A percentile compares a stretch with the other conserved stretches of the same genome.
These are phyloP conservation scores for Coemansia guatemalensis DNA, from an alignment of 192 early-diverging fungal genomes.

Conservation along the genomic window DNA sequence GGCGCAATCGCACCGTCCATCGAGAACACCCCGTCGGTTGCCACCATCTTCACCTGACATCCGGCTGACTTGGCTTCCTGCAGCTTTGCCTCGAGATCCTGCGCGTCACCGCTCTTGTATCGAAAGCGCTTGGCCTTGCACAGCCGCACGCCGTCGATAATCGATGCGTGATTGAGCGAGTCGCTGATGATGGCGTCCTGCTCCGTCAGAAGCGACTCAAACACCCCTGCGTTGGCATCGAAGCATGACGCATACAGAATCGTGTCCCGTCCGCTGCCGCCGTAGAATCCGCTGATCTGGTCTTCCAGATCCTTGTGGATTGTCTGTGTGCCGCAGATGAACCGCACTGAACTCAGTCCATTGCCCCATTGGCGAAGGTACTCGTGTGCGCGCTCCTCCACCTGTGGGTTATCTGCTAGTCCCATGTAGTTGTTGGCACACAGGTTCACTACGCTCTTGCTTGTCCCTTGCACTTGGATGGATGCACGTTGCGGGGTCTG, in stretches of 20 bases:
- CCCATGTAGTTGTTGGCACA: slow-evolving; percentile 76
- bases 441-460: slow-evolving; percentile 58
- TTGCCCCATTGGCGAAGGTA: slow-evolving; percentile 61
- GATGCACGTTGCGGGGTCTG: slow-evolving; percentile 57
- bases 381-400: slow-evolving; percentile 54
- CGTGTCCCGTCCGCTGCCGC: slow-evolving; percentile 51
- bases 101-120: slow-evolving; percentile 70
- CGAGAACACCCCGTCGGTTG: slow-evolving; percentile 69
- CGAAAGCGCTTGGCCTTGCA: slow-evolving; percentile 65
- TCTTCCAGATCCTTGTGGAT: slow-evolving; percentile 67
- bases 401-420: slow-evolving; percentile 59
- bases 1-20: slow-evolving; percentile 69
- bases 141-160: slow-evolving; percentile 70
- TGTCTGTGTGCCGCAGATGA: slow-evolving; percentile 71
- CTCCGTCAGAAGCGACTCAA: slow-evolving; percentile 61
- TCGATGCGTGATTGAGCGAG: slow-evolving; percentile 62
- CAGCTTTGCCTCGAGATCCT: slow-evolving; percentile 64
- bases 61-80: slow-evolving; percentile 52
- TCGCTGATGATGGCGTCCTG: slow-evolving; percentile 61
- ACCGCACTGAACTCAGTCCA: slow-evolving; percentile 66
- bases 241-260: slow-evolving; percentile 72
- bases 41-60: slow-evolving; percentile 63
- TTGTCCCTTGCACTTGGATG: slow-evolving; percentile 52
- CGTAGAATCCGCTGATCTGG: slow-evolving; percentile 61
- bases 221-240: slow-evolving; percentile 70